phyloP scores from a whole-genome alignment of 495 filamentous ascomycete species.

The Parathielavia hyrcaniae region DNA sequence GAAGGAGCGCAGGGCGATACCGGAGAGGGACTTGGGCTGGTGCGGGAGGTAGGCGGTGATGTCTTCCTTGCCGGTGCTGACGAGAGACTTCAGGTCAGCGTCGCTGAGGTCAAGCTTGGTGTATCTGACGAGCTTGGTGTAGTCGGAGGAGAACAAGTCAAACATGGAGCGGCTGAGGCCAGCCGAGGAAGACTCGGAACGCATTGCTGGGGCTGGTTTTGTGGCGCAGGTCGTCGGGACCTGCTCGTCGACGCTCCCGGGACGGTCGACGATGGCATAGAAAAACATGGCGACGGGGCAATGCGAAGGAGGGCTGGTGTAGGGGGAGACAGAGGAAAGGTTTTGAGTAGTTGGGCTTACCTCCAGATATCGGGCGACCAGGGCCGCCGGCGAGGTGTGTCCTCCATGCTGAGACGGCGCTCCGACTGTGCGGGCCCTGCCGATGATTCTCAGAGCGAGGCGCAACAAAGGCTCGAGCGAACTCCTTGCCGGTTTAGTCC shows the following conservation, averaged over 20 bases:
- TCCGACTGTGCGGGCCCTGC: background rate
- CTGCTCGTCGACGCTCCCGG: background rate
- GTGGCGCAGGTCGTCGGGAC: conserved; percentile 1
- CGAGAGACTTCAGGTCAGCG: conserved; percentile 25
- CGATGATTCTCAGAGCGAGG: background rate
- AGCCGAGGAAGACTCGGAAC: background rate
- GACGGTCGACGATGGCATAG: background rate
- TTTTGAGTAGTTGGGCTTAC: conserved; percentile 17
- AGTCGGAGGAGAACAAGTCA: background rate
- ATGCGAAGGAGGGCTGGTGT: background rate
- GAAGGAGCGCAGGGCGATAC: conserved; percentile 67
- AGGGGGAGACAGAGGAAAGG: background rate
- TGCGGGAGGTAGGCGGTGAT: conserved; percentile 43
- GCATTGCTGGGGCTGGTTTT: background rate
- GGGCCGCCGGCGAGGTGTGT: conserved; percentile 10
- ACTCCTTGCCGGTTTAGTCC: conserved; percentile 4
- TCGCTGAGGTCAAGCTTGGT: background rate
- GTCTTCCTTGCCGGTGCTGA: conserved; percentile 26
- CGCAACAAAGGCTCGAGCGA: conserved; percentile 13
- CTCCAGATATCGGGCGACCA: conserved; percentile 16
- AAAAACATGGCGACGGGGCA: background rate
- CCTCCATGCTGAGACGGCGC: conserved; percentile 20
- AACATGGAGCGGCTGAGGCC: background rate
- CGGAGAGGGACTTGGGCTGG: conserved; percentile 63
- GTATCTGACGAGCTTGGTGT: conserved; percentile 2